Percentiles rank a stretch among this genome's conserved stretches.
phyloP scores from a whole-genome alignment of 257 asterid genomes.

The Ligustrum vulgare region DNA sequence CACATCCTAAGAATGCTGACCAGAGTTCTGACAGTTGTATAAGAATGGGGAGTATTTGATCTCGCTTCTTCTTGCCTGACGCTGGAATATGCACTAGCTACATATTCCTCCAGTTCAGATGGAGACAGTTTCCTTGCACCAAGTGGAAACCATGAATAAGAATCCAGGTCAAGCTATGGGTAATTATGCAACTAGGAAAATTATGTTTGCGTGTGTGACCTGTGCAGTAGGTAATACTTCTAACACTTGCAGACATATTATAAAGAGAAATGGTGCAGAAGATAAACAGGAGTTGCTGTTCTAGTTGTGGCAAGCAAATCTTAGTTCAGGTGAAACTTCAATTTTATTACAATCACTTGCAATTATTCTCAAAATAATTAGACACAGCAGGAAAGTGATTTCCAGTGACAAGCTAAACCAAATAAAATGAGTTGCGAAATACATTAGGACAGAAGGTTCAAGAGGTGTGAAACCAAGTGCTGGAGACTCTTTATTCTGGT shows the following conservation, averaged over 20 bases:
- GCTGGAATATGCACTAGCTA: conserved; percentile 91
- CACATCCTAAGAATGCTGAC: conserved; percentile 87
- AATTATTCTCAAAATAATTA: neutral
- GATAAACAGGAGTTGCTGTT: neutral
- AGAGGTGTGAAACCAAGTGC: conserved; percentile 96
- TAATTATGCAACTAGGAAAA: neutral
- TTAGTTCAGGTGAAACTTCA: conserved; percentile 2
- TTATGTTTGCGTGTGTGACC: neutral
- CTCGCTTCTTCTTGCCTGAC: conserved; percentile 98
- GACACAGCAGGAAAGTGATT: neutral
- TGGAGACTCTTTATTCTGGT: conserved; percentile 92
- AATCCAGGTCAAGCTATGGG: conserved; percentile 7
- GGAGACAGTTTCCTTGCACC: conserved; percentile 81
- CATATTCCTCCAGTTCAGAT: conserved; percentile 78
- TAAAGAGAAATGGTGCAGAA: neutral
- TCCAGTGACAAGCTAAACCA: neutral
- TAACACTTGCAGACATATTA: neutral
- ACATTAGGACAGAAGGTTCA: conserved; percentile 93
- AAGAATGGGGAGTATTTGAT: conserved; percentile 81
- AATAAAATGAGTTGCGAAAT: conserved; percentile 19
- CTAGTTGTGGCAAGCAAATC: neutral
- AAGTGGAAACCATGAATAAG: conserved; percentile 31
- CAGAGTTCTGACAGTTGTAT: conserved; percentile 75
- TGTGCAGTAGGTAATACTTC: neutral
- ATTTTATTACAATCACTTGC: neutral